Base-by-base conservation (phyloP, 2,329 filamentous ascomycete genomes). In the Cercospora nicotianae region DNA sequence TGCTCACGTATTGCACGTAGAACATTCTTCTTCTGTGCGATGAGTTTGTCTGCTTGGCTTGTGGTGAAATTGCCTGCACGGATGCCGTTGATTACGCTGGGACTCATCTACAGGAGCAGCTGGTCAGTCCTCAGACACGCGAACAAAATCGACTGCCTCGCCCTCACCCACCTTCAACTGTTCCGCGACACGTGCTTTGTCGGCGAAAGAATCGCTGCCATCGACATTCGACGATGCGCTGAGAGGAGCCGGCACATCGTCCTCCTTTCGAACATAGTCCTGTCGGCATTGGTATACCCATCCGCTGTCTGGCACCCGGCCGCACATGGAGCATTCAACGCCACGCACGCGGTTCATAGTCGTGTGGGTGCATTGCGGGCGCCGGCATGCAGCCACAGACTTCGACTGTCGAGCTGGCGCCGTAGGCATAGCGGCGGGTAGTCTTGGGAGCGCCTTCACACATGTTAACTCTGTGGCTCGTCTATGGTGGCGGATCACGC, bases 261-360 rank as follows among this genome's bases (percentile, higher is more conserved):
- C 57, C 18, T 65, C 13, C 26, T 69, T 69, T 9, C 61, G 63
- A n/a, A 72, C 66, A 16, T 70, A 36, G 68, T 93, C 91, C 76
- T 91, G 87, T 12, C 84, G 86, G 78, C 92, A 95, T 67, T 85
- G 83, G 77, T 92, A 95, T 23, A 95, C 80, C 87, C 90, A 95
- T 28, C 91, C 90, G 63, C 89, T 83, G 16, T 83, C 79, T 0
- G 89, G 86, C 1, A 78, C 77, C 48, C 80, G 79, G 45, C 81
- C 80, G 73, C 92, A 95, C 26, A 83, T 75, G 7, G 83, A 79
- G 79, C 92, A 95, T 18, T 77, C 75, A 30, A 82, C 76, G 36
- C 84, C 85, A 73, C 89, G 91, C 55, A 92, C 78, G 30, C 90
- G 87, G 9, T 87, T 86, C 85, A 93, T 89, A 65, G 84, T 88